Percentiles rank a stretch among this genome's conserved stretches.
Conservation (phyloP, 208 protist genomes). For the Porcisia hertigi region DNA sequence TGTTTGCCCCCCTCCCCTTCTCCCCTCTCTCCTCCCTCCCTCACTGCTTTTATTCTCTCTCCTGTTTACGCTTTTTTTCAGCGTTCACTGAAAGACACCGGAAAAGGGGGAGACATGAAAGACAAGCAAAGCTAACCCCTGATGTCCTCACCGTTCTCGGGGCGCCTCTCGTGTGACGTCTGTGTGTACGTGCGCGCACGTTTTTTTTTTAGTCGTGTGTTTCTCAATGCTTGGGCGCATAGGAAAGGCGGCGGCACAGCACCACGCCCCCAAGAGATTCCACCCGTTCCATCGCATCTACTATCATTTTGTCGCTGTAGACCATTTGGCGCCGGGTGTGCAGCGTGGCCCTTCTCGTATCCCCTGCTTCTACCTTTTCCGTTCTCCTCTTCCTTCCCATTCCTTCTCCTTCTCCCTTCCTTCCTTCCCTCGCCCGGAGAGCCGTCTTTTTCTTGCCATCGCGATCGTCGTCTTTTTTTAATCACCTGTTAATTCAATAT, state of each 20-base stretch:
- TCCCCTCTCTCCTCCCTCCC: not conserved
- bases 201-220: not conserved
- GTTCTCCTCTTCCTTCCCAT: too few relatives aligned
- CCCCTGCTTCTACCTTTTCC: not conserved
- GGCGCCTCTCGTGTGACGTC: too few relatives aligned
- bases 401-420: not conserved
- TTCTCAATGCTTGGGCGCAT: not conserved
- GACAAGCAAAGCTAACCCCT: too few relatives aligned
- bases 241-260: too few relatives aligned
- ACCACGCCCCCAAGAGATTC: too few relatives aligned
- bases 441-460: not conserved
- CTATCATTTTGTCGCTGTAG: not conserved
- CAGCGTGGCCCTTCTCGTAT: not conserved
- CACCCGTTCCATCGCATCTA: not conserved
- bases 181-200: not conserved
- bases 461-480: not conserved
- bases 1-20: not conserved
- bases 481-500: too few relatives aligned
- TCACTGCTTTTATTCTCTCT: too few relatives aligned
- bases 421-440: not conserved
- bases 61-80: not conserved
- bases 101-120: too few relatives aligned
- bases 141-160: too few relatives aligned
- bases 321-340: not conserved
- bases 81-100: not conserved